Percentiles rank a stretch among this genome's conserved stretches.
phyloP scores from a whole-genome alignment of 371 early-diverging fungal genomes.

The Mortierella sp. region DNA sequence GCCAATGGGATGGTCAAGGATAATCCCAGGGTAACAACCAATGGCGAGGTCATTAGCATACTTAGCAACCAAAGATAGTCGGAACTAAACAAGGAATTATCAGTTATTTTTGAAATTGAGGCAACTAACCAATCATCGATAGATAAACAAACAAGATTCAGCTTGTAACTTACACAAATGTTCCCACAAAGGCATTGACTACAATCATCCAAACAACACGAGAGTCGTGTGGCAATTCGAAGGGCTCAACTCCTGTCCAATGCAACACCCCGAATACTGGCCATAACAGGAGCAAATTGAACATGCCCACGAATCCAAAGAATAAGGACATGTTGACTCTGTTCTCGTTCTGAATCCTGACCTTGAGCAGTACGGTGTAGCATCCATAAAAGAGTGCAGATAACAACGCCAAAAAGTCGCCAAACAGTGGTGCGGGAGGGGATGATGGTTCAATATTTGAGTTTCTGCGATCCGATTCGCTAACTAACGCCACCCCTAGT shows the following conservation, averaged over 20 bases:
- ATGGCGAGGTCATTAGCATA: constrained; percentile 85
- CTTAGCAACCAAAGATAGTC: constrained; percentile 86
- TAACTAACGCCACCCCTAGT: constrained; percentile 39
- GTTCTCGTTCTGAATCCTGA: constrained; percentile 76
- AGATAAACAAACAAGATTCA: neutral
- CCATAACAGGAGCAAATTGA: constrained; percentile 78
- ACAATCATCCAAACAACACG: constrained; percentile 71
- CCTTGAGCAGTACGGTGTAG: constrained; percentile 81
- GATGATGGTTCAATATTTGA: constrained; percentile 17
- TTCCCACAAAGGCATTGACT: constrained; percentile 83
- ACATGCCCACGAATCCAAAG: constrained; percentile 87
- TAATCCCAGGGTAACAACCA: constrained; percentile 83
- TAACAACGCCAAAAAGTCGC: constrained; percentile 77
- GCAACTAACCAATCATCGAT: neutral
- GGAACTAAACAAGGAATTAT: constrained; percentile 57
- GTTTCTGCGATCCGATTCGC: constrained; percentile 45
- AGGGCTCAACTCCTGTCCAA: constrained; percentile 73
- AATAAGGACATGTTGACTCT: constrained; percentile 83
- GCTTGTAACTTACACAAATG: constrained; percentile 66
- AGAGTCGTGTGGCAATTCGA: constrained; percentile 71
- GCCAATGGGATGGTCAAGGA: constrained; percentile 86
- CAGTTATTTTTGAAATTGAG: constrained; percentile 1
- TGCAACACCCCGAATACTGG: constrained; percentile 79
- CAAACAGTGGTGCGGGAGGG: constrained; percentile 63
- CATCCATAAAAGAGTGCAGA: constrained; percentile 86